phyloP scores from a whole-genome alignment of 2,329 filamentous ascomycete genomes.

The Curvularia spicifera region DNA sequence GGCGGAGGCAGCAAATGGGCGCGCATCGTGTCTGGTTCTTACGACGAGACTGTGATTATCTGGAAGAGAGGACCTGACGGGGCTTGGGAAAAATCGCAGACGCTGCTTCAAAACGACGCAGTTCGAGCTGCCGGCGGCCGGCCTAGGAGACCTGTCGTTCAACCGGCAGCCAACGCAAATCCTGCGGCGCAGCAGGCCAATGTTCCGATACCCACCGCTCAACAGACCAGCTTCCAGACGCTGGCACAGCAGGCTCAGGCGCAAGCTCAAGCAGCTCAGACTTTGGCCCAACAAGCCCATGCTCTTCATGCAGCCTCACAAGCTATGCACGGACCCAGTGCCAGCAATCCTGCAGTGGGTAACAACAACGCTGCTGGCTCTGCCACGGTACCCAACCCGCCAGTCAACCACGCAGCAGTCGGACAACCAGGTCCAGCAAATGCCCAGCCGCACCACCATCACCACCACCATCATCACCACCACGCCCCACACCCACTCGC shows the following conservation, averaged over 20 bases:
- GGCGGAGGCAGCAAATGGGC: constrained; percentile 88
- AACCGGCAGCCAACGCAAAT: constrained; percentile 27
- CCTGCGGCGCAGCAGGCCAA: constrained; percentile 26
- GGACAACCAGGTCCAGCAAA: constrained; percentile 24
- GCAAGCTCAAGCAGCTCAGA: constrained; percentile 45
- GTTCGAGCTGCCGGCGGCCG: constrained; percentile 55
- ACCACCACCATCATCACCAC: constrained; percentile 41
- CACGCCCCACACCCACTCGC: constrained; percentile 40
- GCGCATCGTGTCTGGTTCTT: constrained; percentile 95
- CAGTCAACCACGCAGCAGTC: constrained; percentile 9
- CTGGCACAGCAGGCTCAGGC: constrained; percentile 48
- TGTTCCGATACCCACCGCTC: constrained; percentile 16
- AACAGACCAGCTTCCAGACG: constrained; percentile 42
- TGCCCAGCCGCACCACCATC: constrained; percentile 26
- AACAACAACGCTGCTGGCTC: constrained; percentile 4
- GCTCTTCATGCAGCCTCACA: constrained; percentile 46
- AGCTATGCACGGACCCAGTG: constrained; percentile 28
- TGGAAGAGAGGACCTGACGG: constrained; percentile 89
- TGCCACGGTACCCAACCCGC: constrained; percentile 13
- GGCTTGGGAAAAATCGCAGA: constrained; percentile 80
- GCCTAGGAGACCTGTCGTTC: constrained; percentile 37
- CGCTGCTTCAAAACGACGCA: constrained; percentile 76
- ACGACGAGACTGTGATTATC: constrained; percentile 93
- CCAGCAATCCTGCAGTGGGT: constrained; percentile 17
- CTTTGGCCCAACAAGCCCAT: constrained; percentile 45